phyloP scores from a whole-genome alignment of 1,284 basidiomycete genomes.

The Cryptococcus floricola region DNA sequence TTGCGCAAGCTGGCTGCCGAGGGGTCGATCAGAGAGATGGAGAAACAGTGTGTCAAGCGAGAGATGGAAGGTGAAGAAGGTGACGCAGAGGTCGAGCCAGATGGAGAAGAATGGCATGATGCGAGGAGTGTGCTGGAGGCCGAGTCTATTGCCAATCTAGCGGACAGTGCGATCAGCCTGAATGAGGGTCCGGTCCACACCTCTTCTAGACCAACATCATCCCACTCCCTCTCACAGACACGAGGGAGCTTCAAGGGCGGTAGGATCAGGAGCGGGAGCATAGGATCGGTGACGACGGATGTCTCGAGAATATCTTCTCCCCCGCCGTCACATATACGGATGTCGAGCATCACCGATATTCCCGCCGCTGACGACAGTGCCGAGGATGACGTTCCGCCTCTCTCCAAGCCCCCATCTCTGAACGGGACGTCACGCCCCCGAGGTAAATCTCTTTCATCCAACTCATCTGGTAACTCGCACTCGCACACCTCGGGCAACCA shows the following conservation, averaged over 20 bases:
- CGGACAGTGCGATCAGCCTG: neutral
- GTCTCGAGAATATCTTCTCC: constrained; percentile 23
- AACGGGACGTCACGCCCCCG: constrained; percentile 17
- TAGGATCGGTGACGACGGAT: constrained; percentile 23
- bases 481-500: constrained; percentile 20
- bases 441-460: constrained; percentile 37
- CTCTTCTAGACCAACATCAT: neutral
- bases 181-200: neutral
- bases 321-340: constrained; percentile 12
- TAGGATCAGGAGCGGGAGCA: constrained; percentile 27
- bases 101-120: constrained; percentile 23
- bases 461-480: constrained; percentile 15
- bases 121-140: constrained; percentile 4
- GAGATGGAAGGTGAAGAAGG: constrained; percentile 6
- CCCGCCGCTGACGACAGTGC: neutral
- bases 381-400: neutral
- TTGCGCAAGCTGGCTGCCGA: constrained; percentile 23
- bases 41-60: constrained; percentile 11
- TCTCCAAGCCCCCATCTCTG: neutral
- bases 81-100: constrained; percentile 12
- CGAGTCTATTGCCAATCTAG: neutral
- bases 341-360: constrained; percentile 5
- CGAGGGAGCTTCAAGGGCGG: neutral
- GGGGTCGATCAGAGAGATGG: constrained; percentile 11
- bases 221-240: neutral